Percentiles rank a stretch among this genome's conserved stretches.
Evolutionary conservation across 495 filamentous ascomycete genomes (phyloP).

Genomic region (Lophiotrema nucula): DNA sequence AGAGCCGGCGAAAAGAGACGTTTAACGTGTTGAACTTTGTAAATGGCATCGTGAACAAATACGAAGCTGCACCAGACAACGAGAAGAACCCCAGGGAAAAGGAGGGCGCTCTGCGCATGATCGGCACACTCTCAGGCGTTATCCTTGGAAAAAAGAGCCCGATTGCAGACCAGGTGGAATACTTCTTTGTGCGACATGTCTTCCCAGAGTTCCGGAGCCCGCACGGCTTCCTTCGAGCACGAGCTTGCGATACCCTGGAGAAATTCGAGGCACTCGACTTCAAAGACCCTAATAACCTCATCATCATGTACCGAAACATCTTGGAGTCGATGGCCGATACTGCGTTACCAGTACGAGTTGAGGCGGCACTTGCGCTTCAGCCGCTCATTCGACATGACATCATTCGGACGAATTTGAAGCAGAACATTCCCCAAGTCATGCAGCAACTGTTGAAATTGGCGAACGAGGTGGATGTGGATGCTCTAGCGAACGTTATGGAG

Average conservation of each 20-base stretch:
- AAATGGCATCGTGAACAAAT: constrained; percentile 87
- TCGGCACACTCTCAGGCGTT: constrained; percentile 88
- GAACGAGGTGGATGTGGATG: constrained; percentile 93
- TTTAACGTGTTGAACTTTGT: constrained; percentile 91
- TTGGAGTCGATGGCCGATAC: constrained; percentile 93
- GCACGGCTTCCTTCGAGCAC: constrained; percentile 89
- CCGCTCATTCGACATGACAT: constrained; percentile 93
- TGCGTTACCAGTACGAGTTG: constrained; percentile 87
- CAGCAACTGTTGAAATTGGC: constrained; percentile 95
- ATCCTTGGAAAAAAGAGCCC: constrained; percentile 97
- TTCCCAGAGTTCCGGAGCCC: constrained; percentile 96
- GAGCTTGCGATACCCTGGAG: constrained; percentile 94
- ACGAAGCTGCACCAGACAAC: constrained; percentile 76
- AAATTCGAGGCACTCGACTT: constrained; percentile 97
- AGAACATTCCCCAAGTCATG: constrained; percentile 99
- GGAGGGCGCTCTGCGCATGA: constrained; percentile 95
- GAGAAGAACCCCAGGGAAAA: constrained; percentile 92
- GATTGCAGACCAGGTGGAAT: constrained; percentile 97
- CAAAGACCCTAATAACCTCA: constrained; percentile 89
- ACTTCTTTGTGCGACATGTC: constrained; percentile 96
- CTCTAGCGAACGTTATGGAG: constrained; percentile 98
- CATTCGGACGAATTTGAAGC: constrained; percentile 90
- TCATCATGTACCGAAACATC: constrained; percentile 94
- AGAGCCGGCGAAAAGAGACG: constrained; percentile 90
- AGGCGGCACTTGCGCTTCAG: constrained; percentile 90